A percentile compares a stretch with the other conserved stretches of the same genome.
phyloP scores from a whole-genome alignment of 441 rosid species.

The Adansonia rubrostipa region DNA sequence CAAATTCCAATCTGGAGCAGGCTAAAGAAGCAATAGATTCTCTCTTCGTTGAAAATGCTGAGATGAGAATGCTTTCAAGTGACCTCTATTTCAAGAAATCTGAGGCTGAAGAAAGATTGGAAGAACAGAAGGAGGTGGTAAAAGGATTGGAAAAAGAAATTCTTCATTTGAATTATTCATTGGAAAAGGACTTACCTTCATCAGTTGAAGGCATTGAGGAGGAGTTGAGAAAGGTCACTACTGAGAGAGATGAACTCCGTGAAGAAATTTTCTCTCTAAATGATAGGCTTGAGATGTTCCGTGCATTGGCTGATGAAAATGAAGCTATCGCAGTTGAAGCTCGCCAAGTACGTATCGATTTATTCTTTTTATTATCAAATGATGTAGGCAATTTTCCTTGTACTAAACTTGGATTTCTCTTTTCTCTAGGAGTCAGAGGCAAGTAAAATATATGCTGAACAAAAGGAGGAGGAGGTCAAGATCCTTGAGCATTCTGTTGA shows the following conservation, averaged over 20 bases:
- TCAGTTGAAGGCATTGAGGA: conserved; percentile 59
- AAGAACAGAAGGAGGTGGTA: conserved; percentile 71
- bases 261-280: conserved; percentile 67
- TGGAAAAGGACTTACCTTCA: conserved; percentile 51
- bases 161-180: conserved; percentile 56
- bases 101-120: conserved; percentile 71
- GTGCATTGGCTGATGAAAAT: conserved; percentile 83
- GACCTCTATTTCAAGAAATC: conserved; percentile 69
- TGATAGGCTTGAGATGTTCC: conserved; percentile 70
- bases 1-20: conserved; percentile 60
- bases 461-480: conserved; percentile 92
- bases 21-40: conserved; percentile 58
- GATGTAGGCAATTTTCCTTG: conserved; percentile 4
- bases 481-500: conserved; percentile 86
- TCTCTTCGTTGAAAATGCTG: conserved; percentile 71
- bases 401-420: conserved; percentile 14
- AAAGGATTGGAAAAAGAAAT: conserved; percentile 81
- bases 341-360: conserved; percentile 59
- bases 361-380: conserved; percentile 25
- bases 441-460: conserved; percentile 74
- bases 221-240: conserved; percentile 48
- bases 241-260: conserved; percentile 66
- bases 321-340: conserved; percentile 88
- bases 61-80: conserved; percentile 63
- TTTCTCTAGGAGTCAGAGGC: conserved; percentile 75